Evolutionary conservation across 139 green algal species (phyloP).

Genomic region (Marvania coccoides): DNA sequence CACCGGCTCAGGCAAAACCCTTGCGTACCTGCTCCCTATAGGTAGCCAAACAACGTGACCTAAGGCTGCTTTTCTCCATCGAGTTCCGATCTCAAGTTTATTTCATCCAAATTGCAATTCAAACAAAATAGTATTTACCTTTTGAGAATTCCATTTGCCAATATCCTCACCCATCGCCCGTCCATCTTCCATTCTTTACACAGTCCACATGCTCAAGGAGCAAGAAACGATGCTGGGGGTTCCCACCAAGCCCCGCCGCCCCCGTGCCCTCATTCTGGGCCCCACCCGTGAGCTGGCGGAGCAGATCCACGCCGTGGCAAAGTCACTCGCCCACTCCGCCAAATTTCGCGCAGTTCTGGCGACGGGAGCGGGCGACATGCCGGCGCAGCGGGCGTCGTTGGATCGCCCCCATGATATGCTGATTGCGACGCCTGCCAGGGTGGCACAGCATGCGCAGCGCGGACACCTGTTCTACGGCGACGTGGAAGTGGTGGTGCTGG

Average conservation of each 20-base stretch:
- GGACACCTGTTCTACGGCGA: conserved; percentile 78
- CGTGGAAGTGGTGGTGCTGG: conserved; percentile 74
- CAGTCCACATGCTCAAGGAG: conserved; percentile 64
- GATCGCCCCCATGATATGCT: conserved; percentile 72
- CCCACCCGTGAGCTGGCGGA: conserved; percentile 87
- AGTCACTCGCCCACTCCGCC: conserved; percentile 71
- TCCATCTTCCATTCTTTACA: background rate
- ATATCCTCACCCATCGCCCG: background rate
- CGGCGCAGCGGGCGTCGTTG: conserved; percentile 51
- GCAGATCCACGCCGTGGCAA: conserved; percentile 79
- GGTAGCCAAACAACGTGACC: too few relatives aligned
- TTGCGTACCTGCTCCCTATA: conserved; percentile 92
- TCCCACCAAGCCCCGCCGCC: conserved; percentile 49
- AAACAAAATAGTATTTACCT: too few relatives aligned
- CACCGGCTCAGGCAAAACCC: conserved; percentile 90
- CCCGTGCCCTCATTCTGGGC: conserved; percentile 73
- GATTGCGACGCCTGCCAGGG: conserved; percentile 72
- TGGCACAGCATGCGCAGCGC: conserved; percentile 73
- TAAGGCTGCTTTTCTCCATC: too few relatives aligned
- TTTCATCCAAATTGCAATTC: too few relatives aligned
- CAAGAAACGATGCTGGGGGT: conserved; percentile 43
- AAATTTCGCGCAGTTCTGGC: conserved; percentile 63
- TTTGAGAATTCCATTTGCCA: too few relatives aligned
- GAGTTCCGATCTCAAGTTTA: too few relatives aligned
- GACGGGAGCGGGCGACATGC: conserved; percentile 33